Conservation (phyloP, 371 early-diverging fungal species). For the Rhizopus delemar region DNA sequence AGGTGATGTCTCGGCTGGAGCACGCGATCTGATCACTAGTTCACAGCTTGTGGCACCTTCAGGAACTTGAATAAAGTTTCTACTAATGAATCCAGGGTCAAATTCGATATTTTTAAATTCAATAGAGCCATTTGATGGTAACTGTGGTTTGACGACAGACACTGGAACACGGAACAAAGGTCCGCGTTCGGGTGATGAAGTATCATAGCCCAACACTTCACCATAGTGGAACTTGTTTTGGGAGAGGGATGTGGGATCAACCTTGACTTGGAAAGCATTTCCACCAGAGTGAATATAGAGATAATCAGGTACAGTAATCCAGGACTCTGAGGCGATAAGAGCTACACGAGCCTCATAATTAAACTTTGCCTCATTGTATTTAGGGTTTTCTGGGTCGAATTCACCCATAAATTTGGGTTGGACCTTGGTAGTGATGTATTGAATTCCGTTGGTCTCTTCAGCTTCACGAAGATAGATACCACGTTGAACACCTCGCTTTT, state of each 20-base stretch:
- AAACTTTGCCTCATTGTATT: constrained; percentile 66
- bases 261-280: constrained; percentile 70
- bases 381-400: constrained; percentile 59
- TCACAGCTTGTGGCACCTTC: constrained; percentile 74
- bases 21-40: constrained; percentile 41
- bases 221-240: constrained; percentile 80
- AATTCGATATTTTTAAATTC: constrained; percentile 65
- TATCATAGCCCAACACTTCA: constrained; percentile 81
- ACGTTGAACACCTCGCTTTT: constrained; percentile 51
- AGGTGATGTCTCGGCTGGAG: constrained; percentile 48
- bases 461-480: constrained; percentile 88
- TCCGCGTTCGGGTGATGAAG: constrained; percentile 70
- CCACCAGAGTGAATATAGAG: constrained; percentile 71
- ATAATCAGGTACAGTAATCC: constrained; percentile 83
- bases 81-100: constrained; percentile 76
- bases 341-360: constrained; percentile 81
- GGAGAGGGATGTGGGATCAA: constrained; percentile 79
- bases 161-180: constrained; percentile 87
- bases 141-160: constrained; percentile 83
- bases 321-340: constrained; percentile 68
- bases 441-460: constrained; percentile 69
- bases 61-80: constrained; percentile 84
- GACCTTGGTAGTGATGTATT: constrained; percentile 61
- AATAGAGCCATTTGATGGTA: constrained; percentile 49
- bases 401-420: constrained; percentile 79